phyloP scores from a whole-genome alignment of 352 stramenopile species.

The Globisporangium yorkense region DNA sequence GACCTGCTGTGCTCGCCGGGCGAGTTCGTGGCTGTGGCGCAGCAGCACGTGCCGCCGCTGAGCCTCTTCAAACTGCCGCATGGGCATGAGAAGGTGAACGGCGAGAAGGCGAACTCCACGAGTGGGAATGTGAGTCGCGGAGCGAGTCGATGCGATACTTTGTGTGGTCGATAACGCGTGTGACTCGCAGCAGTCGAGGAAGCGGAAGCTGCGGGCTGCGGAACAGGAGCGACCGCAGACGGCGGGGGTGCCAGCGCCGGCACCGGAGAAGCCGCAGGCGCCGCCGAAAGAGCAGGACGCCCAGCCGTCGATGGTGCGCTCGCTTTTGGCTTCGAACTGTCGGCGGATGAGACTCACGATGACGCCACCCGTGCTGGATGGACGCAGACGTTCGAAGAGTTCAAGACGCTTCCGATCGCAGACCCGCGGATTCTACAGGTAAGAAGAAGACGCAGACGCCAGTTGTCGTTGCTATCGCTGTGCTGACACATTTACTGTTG shows the following conservation, averaged over 20 bases:
- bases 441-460: background rate
- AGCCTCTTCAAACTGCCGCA: constrained; percentile 43
- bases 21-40: constrained; percentile 38
- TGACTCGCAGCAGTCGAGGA: constrained; percentile 22
- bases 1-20: constrained; percentile 17
- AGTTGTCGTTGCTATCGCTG: too few relatives aligned
- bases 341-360: background rate
- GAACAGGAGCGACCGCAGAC: constrained; percentile 10
- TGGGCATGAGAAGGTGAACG: constrained; percentile 3
- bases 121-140: background rate
- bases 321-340: background rate
- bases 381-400: constrained; percentile 52
- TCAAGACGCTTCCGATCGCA: constrained; percentile 51
- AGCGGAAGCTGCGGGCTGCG: constrained; percentile 31
- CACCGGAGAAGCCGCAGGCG: constrained; percentile 6
- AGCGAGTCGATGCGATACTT: background rate
- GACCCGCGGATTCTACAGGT: constrained; percentile 67
- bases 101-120: background rate
- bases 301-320: constrained; percentile 30
- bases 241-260: background rate
- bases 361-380: background rate
- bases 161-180: background rate
- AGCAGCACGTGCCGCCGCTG: constrained; percentile 58
- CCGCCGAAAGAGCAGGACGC: constrained; percentile 11
- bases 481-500: background rate